phyloP scores from a whole-genome alignment of 2,329 filamentous ascomycete genomes.

The Trichophyton benhamiae region DNA sequence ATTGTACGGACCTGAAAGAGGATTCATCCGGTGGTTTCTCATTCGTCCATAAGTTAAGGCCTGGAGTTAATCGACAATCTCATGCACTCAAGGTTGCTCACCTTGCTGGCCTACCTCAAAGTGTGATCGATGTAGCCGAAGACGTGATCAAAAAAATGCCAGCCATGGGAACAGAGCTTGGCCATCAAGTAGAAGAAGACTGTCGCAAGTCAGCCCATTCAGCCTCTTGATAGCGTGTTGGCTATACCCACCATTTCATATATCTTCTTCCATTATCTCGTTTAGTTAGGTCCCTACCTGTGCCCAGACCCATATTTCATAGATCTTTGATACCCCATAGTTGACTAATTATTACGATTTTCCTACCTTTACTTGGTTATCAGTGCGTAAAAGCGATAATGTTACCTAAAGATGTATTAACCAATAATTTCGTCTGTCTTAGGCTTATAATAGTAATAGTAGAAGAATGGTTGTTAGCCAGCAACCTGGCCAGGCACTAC shows the following conservation, averaged over 20 bases:
- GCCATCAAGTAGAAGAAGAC: background rate
- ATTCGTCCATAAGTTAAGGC: slow-evolving; percentile 71
- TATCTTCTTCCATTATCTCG: background rate
- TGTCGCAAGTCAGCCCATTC: background rate
- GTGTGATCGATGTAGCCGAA: slow-evolving; percentile 56
- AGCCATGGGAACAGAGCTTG: background rate
- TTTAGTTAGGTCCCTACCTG: background rate
- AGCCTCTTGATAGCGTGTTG: background rate
- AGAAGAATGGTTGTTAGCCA: background rate
- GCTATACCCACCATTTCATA: background rate
- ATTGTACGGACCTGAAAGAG: slow-evolving; percentile 83
- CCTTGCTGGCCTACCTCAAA: slow-evolving; percentile 67
- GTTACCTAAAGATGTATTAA: background rate
- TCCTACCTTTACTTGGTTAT: background rate
- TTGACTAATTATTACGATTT: background rate
- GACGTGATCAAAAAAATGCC: slow-evolving; percentile 38
- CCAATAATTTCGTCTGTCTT: background rate
- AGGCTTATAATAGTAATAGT: background rate
- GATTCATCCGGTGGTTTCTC: slow-evolving; percentile 57
- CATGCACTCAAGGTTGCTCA: slow-evolving; percentile 92
- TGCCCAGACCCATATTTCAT: background rate
- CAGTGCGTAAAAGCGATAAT: too few species aligned
- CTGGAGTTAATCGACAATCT: slow-evolving; percentile 71
- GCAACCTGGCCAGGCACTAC: background rate
- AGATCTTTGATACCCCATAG: background rate